These are phyloP conservation scores for Metrosideros polymorpha DNA, from an alignment of 441 rosid genomes.

Conservation along the genomic window DNA sequence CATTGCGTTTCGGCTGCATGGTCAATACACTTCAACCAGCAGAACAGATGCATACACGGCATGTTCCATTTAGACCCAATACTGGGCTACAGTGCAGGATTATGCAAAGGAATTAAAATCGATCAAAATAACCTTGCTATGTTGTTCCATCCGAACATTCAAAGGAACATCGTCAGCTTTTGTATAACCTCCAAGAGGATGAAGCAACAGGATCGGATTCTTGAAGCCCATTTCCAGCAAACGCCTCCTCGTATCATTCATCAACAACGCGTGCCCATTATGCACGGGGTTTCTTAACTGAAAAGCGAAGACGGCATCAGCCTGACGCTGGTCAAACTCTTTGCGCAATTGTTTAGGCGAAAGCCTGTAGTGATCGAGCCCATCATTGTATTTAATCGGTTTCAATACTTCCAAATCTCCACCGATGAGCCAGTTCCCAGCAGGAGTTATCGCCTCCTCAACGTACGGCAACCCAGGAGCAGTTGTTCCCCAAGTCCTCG, in stretches of 20 bases:
- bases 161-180: conserved; percentile 94
- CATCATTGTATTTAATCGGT: conserved; percentile 73
- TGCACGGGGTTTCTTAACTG: conserved; percentile 91
- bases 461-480: conserved; percentile 86
- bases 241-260: conserved; percentile 75
- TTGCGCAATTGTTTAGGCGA: conserved; percentile 78
- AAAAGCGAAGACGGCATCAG: conserved; percentile 94
- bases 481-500: conserved; percentile 91
- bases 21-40: background rate
- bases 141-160: conserved; percentile 95
- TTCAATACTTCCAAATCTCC: conserved; percentile 76
- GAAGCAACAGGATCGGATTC: conserved; percentile 83
- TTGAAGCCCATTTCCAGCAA: conserved; percentile 85
- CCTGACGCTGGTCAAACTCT: conserved; percentile 72
- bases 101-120: background rate
- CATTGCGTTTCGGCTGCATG: background rate
- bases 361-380: conserved; percentile 88
- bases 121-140: conserved; percentile 48
- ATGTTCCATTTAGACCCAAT: background rate
- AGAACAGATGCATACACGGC: background rate
- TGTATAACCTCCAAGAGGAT: conserved; percentile 89
- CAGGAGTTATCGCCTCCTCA: conserved; percentile 51
- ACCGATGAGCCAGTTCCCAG: conserved; percentile 91
- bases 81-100: background rate
- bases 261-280: conserved; percentile 85